Percentiles rank a stretch among this genome's conserved stretches.
phyloP scores from a whole-genome alignment of 805 yeast species.

The Kazachstania kunashirensis region DNA sequence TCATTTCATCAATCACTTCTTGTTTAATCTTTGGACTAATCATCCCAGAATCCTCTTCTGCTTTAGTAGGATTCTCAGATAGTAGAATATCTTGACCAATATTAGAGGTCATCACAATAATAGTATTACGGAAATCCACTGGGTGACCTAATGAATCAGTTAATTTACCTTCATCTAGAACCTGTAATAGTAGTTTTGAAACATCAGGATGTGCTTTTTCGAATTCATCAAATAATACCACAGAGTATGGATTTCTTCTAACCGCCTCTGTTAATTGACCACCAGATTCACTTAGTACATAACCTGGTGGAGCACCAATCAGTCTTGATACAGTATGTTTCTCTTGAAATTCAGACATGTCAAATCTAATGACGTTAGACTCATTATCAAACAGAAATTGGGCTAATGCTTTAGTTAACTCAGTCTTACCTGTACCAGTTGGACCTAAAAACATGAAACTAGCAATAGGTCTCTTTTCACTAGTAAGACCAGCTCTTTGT shows the following conservation, averaged over 20 bases:
- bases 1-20: slow-evolving; percentile 60
- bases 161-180: slow-evolving; percentile 86
- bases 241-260: slow-evolving; percentile 88
- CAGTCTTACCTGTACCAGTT: slow-evolving; percentile 98
- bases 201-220: slow-evolving; percentile 96
- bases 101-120: slow-evolving; percentile 93
- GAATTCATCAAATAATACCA: slow-evolving; percentile 87
- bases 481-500: slow-evolving; percentile 93
- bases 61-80: slow-evolving; percentile 45
- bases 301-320: slow-evolving; percentile 98
- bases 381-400: slow-evolving; percentile 87
- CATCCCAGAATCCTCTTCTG: slow-evolving; percentile 40
- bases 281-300: slow-evolving; percentile 85
- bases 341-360: slow-evolving; percentile 97
- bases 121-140: slow-evolving; percentile 88
- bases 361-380: slow-evolving; percentile 78
- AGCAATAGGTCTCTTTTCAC: slow-evolving; percentile 91
- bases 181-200: slow-evolving; percentile 83
- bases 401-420: slow-evolving; percentile 84
- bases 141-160: slow-evolving; percentile 94
- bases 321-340: slow-evolving; percentile 82
- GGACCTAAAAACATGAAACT: slow-evolving; percentile 96
- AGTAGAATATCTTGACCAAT: slow-evolving; percentile 87
- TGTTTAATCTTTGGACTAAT: slow-evolving; percentile 46
- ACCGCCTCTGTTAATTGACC: slow-evolving; percentile 97